Evolutionary conservation across 2,329 filamentous ascomycete genomes (phyloP), one percentile per base, ranked within the genome.

Genomic region (Dactylellina haptotyla): DNA sequence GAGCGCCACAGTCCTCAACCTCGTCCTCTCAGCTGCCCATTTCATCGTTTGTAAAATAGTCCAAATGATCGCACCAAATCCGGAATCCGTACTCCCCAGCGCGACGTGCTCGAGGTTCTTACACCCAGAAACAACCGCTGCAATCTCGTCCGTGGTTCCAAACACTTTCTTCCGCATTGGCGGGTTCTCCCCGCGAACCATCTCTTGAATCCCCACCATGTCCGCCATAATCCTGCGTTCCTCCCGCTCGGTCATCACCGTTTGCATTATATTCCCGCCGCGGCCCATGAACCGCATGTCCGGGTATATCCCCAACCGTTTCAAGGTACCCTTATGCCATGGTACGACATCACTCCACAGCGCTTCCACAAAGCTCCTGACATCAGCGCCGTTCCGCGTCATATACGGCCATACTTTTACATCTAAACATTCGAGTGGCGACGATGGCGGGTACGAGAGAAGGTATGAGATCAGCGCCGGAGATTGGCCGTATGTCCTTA

Each of bases 361-460:
- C 2, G 4, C 18, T n/a, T 56, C n/a, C 0, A 64, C 50, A 12
- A 56, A 64, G 1, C 18, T 5, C 2, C 6, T 12, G 1, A 43
- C 46, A 9, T 45, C 18, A 1, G 9, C 18, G 2, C 10, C 12
- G 16, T 56, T 12, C 4, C 4, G 12, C 1, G 61, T 46, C 28
- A 46, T 32, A 10, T 26, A 48, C 37, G 48, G 28, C 61, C 61
- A 64, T 3, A 64, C 50, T 20, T 26, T 37, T n/a, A 64, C 26
- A 5, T 56, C 48, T 0, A 64, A 14, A 1, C 28, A 54, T 48
- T 56, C 25, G 9, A 46, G 50, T 16, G 16, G 9, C 4, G 45
- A 18, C 5, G 59, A 45, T 4, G 1, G n/a, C 4, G 46, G 48
- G 18, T 64, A 64, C 3, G 59, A 64, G 1, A 32, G 4, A 4